phyloP scores from a whole-genome alignment of 2,329 filamentous ascomycete genomes.

The Colletotrichum kahawae region DNA sequence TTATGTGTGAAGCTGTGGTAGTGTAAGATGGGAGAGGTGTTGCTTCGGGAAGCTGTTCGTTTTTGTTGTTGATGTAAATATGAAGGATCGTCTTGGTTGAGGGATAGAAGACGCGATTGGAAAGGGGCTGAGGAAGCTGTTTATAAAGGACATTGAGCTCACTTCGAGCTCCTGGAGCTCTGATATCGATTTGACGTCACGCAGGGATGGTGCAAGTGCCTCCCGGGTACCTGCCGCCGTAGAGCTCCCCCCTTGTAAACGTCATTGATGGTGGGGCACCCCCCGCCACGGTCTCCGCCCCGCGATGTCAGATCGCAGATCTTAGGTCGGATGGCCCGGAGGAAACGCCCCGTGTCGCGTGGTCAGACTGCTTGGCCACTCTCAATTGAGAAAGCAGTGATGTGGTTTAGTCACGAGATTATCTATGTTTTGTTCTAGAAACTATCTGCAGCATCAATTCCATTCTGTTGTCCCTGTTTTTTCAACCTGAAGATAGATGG shows the following conservation, averaged over 20 bases:
- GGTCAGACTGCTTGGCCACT: background rate
- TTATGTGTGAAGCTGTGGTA: background rate
- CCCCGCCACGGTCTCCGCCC: background rate
- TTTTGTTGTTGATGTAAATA: background rate
- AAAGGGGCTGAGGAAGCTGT: background rate
- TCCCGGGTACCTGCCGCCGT: background rate
- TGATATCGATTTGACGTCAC: conserved; percentile 9
- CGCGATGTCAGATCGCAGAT: conserved; percentile 10
- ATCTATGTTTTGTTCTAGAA: background rate
- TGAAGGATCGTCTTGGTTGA: background rate
- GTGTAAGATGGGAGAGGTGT: background rate
- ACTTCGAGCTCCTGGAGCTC: background rate
- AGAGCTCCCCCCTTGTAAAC: background rate
- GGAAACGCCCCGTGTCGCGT: conserved; percentile 6
- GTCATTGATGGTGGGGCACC: background rate
- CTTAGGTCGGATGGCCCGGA: background rate
- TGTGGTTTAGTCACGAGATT: background rate
- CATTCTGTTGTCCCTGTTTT: background rate
- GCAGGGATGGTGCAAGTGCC: background rate
- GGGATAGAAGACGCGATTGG: fast-evolving
- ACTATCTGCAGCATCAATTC: background rate
- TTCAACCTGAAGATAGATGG: fast-evolving
- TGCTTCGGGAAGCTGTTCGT: background rate
- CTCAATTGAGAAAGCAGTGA: background rate
- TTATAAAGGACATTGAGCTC: background rate